Percentiles rank a stretch among this genome's conserved stretches.
Conservation (phyloP, 108 stramenopile genomes). For the Nannochloropsis granulata region DNA sequence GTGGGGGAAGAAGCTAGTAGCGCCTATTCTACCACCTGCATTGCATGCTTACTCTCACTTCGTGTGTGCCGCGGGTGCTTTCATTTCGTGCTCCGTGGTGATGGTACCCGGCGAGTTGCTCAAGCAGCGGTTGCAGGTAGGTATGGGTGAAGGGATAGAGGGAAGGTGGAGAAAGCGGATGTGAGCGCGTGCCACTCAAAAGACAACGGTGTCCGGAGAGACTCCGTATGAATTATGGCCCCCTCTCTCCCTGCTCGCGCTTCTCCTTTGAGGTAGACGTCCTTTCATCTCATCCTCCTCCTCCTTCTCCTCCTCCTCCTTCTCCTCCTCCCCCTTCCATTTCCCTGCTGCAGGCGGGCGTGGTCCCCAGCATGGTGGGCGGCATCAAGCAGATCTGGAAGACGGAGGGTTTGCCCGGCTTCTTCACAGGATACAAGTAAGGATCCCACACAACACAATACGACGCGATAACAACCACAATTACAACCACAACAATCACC, state of each 20-base stretch:
- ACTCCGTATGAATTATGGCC: too few relatives aligned
- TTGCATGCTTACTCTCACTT: not conserved
- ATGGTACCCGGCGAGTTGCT: constrained; percentile 46
- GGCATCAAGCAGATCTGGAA: constrained; percentile 15
- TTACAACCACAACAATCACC: too few relatives aligned
- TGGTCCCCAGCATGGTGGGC: not conserved
- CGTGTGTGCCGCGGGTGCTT: constrained; percentile 34
- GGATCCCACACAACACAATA: not conserved
- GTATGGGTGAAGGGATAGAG: not conserved
- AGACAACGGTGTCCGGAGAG: too few relatives aligned
- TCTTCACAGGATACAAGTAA: constrained; percentile 28
- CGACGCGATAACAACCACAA: too few relatives aligned
- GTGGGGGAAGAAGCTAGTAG: not conserved
- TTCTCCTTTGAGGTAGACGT: too few relatives aligned
- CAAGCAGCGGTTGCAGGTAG: constrained; percentile 42
- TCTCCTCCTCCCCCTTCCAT: not conserved
- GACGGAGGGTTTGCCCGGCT: constrained; percentile 25
- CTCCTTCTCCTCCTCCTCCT: too few relatives aligned
- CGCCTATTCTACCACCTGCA: constrained; percentile 9
- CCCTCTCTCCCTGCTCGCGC: too few relatives aligned
- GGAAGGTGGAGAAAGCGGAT: too few relatives aligned
- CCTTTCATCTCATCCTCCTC: too few relatives aligned
- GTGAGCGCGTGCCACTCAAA: too few relatives aligned
- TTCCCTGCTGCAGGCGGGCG: constrained; percentile 9
- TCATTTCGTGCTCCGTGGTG: constrained; percentile 36